Percentiles rank a stretch among this genome's conserved stretches.
Evolutionary conservation across 768 basidiomycete species (phyloP).

Genomic region (Russula vinacea): DNA sequence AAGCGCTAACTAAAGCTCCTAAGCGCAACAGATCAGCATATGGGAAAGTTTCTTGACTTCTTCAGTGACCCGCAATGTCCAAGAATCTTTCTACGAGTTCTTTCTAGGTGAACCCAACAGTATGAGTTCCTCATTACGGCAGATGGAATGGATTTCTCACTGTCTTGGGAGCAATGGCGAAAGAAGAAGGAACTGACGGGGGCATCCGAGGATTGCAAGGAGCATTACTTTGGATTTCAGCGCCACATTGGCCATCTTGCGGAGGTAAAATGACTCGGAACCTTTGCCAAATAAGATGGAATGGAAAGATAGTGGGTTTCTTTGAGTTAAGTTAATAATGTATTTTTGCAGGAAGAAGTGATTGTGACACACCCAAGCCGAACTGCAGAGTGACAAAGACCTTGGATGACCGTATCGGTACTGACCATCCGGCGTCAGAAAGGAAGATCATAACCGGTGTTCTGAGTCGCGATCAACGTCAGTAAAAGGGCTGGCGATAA

Average conservation of each 20-base stretch:
- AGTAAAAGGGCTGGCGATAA: no score
- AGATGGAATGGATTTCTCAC: neutral
- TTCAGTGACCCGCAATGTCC: slow-evolving; percentile 53
- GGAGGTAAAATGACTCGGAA: slow-evolving; percentile 35
- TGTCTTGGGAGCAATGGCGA: slow-evolving; percentile 41
- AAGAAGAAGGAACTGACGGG: slow-evolving; percentile 35
- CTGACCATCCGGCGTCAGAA: no score
- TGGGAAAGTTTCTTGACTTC: slow-evolving; percentile 42
- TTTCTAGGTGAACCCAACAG: slow-evolving; percentile 37
- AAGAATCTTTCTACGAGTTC: slow-evolving; percentile 57
- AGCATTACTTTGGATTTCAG: slow-evolving; percentile 45
- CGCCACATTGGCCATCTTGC: slow-evolving; percentile 53
- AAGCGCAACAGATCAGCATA: no score
- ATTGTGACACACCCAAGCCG: slow-evolving; percentile 44
- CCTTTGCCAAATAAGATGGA: slow-evolving; percentile 52
- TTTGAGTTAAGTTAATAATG: slow-evolving; percentile 28
- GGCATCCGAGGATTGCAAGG: slow-evolving; percentile 39
- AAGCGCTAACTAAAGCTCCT: neutral
- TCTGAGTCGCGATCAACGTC: no score
- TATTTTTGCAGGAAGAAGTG: neutral
- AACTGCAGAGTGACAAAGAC: slow-evolving; percentile 44
- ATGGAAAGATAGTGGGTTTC: slow-evolving; percentile 57
- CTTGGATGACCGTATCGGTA: slow-evolving; percentile 40
- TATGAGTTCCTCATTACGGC: neutral
- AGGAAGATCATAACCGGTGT: no score